These are phyloP conservation scores for Auricularia auricula-judae DNA, from an alignment of 768 basidiomycete genomes.

Conservation along the genomic window DNA sequence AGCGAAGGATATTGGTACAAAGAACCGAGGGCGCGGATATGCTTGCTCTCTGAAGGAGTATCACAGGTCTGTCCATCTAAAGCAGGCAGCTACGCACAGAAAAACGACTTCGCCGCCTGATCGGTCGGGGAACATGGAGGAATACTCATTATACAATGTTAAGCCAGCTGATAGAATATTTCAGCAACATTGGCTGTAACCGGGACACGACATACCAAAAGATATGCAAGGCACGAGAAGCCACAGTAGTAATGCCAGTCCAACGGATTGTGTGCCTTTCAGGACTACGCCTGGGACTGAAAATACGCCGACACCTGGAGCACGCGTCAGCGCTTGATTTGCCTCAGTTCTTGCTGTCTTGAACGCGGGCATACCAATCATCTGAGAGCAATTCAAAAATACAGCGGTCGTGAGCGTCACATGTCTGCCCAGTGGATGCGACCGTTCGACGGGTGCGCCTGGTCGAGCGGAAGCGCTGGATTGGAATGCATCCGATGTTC, in stretches of 20 bases:
- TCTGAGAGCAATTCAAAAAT: neutral
- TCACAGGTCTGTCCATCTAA: neutral
- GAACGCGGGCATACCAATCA: neutral
- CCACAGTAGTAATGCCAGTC: neutral
- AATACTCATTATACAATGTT: neutral
- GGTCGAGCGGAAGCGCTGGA: neutral
- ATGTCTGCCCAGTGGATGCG: neutral
- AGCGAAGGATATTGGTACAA: constrained; percentile 34
- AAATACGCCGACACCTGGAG: neutral
- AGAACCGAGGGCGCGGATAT: constrained; percentile 30
- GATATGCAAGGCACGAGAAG: neutral
- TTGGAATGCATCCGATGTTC: neutral
- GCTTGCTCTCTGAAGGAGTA: constrained; percentile 20
- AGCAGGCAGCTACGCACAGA: neutral
- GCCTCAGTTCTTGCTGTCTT: too few species aligned
- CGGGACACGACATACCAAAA: neutral
- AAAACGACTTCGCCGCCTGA: neutral
- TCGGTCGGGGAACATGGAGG: neutral
- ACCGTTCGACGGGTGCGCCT: neutral
- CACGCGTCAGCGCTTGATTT: too few species aligned
- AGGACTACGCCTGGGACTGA: neutral
- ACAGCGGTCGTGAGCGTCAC: neutral
- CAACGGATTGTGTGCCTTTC: neutral
- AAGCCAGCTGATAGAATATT: neutral
- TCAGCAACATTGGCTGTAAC: neutral